phyloP scores from a whole-genome alignment of 2,329 filamentous ascomycete genomes.

The Verticillium nubilum region DNA sequence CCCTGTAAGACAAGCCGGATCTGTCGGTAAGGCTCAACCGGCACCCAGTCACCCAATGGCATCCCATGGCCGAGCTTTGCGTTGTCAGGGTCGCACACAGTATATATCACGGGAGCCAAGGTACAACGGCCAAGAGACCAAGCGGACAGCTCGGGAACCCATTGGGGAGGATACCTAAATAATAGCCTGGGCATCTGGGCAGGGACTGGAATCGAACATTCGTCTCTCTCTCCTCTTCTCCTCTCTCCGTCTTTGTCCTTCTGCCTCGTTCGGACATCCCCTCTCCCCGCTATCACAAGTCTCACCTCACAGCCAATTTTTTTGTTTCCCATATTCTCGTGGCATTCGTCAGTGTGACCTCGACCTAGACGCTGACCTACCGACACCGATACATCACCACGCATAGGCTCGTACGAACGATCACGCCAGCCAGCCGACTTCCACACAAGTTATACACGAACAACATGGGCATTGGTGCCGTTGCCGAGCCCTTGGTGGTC shows the following conservation, averaged over 20 bases:
- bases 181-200: background rate
- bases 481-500: constrained; percentile 36
- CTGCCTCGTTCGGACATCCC: no score
- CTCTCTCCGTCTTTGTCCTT: no score
- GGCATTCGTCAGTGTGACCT: background rate
- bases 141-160: background rate
- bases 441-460: background rate
- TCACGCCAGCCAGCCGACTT: background rate
- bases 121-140: background rate
- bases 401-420: background rate
- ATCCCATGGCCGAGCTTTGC: background rate
- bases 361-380: background rate
- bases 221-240: background rate
- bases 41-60: background rate
- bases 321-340: background rate
- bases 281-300: no score
- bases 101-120: background rate
- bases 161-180: background rate
- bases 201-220: background rate
- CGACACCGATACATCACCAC: no score
- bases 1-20: background rate
- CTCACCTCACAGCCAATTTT: background rate
- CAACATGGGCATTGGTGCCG: constrained; percentile 32
- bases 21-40: background rate
- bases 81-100: background rate